Evolutionary conservation across 768 basidiomycete species (phyloP), one percentile per base, ranked within the genome.

Genomic region (Auriscalpium orientale): DNA sequence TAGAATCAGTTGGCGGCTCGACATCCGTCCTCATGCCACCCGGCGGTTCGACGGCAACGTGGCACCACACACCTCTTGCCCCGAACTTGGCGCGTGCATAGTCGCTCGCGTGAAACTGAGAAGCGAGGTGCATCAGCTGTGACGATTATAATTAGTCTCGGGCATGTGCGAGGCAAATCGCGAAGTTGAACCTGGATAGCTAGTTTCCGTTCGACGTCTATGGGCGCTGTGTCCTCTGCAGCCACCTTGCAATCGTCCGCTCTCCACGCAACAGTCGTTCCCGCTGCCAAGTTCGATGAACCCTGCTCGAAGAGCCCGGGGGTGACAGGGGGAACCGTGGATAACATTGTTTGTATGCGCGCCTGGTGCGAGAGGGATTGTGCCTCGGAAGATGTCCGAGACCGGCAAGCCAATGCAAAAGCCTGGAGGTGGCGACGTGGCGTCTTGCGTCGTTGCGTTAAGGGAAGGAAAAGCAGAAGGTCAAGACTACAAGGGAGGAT

Each of bases 91-190:
- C 61, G 34, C 59, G 56, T 36, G 53, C 50, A 51, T 62, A 62
- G 45, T 61, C 61, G 34, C 61, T 62, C 18, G 56, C 61, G 28
- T 62, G 61, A 47, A 62, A 62, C 45, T 62, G 61, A 43, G 61
- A 62, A 46, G 61, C 61, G 15, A 62, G 51, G 48, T 62, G 61
- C 43, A 62, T 56, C 53, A 62, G 45, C 61, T 62, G 33, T 8
- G 53, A 18, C 40, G 22, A 44, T 4, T 22, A 16, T 18, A 9
- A 38, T 45, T 33, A 46, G 37, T 9, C 1, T 11, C 20, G n/a
- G 13, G 15, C 35, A 8, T 18, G 13, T 53, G 35, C 43, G 44
- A 28, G n/a, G 20, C 43, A 8, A 6, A 13, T 22, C 20, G 15
- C 20, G 20, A 52, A 9, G 20, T 16, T 10, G 12, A 45, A 61